Percentiles rank a stretch among this genome's conserved stretches.
Evolutionary conservation across 768 basidiomycete genomes (phyloP).

Genomic region (Aureoboletus auriporus): DNA sequence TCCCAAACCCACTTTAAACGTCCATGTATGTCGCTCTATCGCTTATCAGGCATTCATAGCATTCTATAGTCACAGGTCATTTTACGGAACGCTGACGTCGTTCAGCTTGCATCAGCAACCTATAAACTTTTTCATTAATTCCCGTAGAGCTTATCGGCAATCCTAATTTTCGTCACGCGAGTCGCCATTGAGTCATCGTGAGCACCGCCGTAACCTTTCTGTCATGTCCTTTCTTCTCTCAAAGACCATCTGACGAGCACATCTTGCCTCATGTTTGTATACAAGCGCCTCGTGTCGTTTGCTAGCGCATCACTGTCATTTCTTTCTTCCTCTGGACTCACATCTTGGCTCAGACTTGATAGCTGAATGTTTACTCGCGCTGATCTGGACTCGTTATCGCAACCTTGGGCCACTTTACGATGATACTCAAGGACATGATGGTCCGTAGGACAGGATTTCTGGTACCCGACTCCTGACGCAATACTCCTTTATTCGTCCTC

Average conservation of each 20-base stretch:
- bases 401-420: too few species aligned
- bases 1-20: slow-evolving; percentile 10
- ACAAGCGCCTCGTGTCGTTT: slow-evolving; percentile 12
- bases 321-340: background rate
- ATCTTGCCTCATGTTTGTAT: slow-evolving; percentile 7
- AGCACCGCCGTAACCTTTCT: background rate
- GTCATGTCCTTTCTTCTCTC: background rate
- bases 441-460: background rate
- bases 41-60: background rate
- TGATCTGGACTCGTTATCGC: background rate
- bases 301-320: background rate
- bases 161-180: background rate
- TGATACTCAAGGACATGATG: background rate
- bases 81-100: background rate
- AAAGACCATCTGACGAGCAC: background rate
- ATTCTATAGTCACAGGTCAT: background rate
- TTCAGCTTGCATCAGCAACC: background rate
- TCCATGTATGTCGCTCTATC: slow-evolving; percentile 11
- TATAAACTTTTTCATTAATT: background rate
- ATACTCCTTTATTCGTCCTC: slow-evolving; percentile 1
- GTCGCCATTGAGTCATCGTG: background rate
- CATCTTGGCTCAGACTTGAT: too few species aligned
- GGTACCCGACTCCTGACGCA: background rate
- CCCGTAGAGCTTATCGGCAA: background rate
- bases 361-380: too few species aligned